A percentile compares a stretch with the other conserved stretches of the same genome.
Evolutionary conservation across 2,329 filamentous ascomycete genomes (phyloP).

Genomic region (Pseudonectria foliicola): DNA sequence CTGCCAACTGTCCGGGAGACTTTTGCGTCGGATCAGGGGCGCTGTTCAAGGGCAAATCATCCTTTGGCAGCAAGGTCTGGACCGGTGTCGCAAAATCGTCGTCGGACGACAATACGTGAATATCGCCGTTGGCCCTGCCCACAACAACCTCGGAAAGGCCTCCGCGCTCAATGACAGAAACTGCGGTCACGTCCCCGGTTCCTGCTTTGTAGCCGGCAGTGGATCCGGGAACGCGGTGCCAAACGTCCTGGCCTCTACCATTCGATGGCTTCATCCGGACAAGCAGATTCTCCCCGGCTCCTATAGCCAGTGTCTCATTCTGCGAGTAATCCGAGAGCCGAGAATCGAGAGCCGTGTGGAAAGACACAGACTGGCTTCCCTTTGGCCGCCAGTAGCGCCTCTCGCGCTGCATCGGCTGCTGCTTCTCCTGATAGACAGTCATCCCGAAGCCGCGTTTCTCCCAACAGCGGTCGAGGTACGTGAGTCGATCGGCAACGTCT

Average conservation of each 20-base stretch:
- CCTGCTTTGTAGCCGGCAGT: slow-evolving; percentile 34
- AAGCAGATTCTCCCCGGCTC: slow-evolving; percentile 45
- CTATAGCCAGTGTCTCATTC: slow-evolving; percentile 43
- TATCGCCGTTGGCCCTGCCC: slow-evolving; percentile 43
- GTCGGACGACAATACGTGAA: slow-evolving; percentile 36
- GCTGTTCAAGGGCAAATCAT: slow-evolving; percentile 3
- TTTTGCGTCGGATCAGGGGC: slow-evolving; percentile 14
- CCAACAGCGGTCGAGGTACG: slow-evolving; percentile 47
- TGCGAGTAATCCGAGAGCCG: slow-evolving; percentile 27
- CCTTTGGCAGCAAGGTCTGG: slow-evolving; percentile 14
- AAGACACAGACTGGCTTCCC: slow-evolving; percentile 29
- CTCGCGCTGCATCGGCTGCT: slow-evolving; percentile 6
- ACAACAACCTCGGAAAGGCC: slow-evolving; percentile 32
- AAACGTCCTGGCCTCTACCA: slow-evolving; percentile 19
- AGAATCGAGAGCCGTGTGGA: slow-evolving; percentile 43
- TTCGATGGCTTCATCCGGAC: slow-evolving; percentile 31
- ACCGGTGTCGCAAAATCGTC: slow-evolving; percentile 22
- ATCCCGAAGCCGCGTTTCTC: slow-evolving; percentile 39
- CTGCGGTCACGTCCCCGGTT: slow-evolving; percentile 41
- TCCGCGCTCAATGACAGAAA: slow-evolving; percentile 35
- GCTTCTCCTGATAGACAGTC: slow-evolving; percentile 17
- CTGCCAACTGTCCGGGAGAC: slow-evolving; percentile 24
- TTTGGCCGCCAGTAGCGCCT: slow-evolving; percentile 10
- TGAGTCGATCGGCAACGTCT: slow-evolving; percentile 37
- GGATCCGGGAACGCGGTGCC: slow-evolving; percentile 33